These are phyloP conservation scores for Ampelomyces quisqualis DNA, from an alignment of 2,329 filamentous ascomycete species.

Conservation along the genomic window DNA sequence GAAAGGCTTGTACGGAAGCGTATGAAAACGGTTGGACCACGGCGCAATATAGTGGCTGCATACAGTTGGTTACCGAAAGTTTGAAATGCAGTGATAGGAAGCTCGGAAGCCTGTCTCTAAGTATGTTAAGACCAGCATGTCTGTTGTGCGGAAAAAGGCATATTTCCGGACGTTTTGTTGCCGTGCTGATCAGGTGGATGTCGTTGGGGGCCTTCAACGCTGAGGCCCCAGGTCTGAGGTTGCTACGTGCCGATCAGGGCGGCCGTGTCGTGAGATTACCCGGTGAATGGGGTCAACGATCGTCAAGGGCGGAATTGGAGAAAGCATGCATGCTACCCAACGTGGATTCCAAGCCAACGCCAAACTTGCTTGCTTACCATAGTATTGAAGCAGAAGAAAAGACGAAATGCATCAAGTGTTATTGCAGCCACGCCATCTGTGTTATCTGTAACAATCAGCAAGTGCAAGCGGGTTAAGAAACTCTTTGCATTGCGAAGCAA, in stretches of 20 bases:
- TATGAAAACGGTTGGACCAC: not conserved
- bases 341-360: too few species aligned
- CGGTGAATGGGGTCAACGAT: not conserved
- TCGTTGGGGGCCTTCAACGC: too few species aligned
- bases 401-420: too few species aligned
- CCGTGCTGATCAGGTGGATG: too few species aligned
- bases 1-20: too few species aligned
- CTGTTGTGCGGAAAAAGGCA: not conserved
- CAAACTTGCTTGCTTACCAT: too few species aligned
- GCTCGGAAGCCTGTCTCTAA: not conserved
- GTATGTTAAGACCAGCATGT: not conserved
- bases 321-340: not conserved
- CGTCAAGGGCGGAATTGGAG: not conserved
- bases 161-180: not conserved
- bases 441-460: too few species aligned
- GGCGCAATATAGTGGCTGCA: not conserved
- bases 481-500: too few species aligned
- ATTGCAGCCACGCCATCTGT: too few species aligned
- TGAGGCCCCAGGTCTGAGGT: too few species aligned
- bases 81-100: not conserved
- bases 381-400: too few species aligned
- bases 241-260: not conserved
- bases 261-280: not conserved
- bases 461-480: too few species aligned
- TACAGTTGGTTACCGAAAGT: constrained; percentile 1